Base-by-base conservation (phyloP, 495 filamentous ascomycete genomes). In the Penicillium simplicissimum region DNA sequence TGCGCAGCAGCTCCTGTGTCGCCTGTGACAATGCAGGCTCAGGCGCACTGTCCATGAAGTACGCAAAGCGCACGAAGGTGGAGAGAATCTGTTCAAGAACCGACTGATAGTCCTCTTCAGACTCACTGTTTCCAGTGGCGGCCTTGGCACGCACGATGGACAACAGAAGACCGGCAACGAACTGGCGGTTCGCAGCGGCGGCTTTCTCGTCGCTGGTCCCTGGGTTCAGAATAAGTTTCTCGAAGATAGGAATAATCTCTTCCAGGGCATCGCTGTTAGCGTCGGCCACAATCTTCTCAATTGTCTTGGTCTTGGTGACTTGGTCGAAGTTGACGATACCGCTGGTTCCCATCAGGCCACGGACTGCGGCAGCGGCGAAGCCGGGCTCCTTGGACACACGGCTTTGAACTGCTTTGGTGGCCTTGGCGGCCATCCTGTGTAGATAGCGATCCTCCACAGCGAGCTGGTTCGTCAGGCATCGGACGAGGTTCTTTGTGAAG, bases 391-490 rank as follows among this genome's bases (percentile, higher is more conserved):
- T 76, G 52, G 90, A 85, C 0, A 88, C 88, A n/a, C 85, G 83
- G 14, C 73, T 70, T 60, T 90, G 83, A 4, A 96, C 83, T 2
- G 84, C 75, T 61, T 90, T 89, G 8, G 92, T 66, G 0, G 87
- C 82, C 67, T 90, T 91, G 55, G 87, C 76, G 4, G 95, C 92
- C 57, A 88, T 87, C 4, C 87, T 85, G 77, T 97, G 90, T 31
- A 98, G 82, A 67, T 93, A 95, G 25, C 94, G 85, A 55, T 95
- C 90, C 51, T 88, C 77, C n/a, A 92, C 88, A 0, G 88, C 82
- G 4, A 95, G 84, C 58, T 98, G 96, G 71, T 96, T 96, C 73
- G 88, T 90, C 48, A 97, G 73, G 68, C 88, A 94, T 37, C 87
- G 84, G 76, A 96, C 86, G 8, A 96, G 76, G 64, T 96, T 95